A percentile compares a stretch with the other conserved stretches of the same genome.
phyloP scores from a whole-genome alignment of 768 basidiomycete genomes.

The Stropharia rugosoannulata region DNA sequence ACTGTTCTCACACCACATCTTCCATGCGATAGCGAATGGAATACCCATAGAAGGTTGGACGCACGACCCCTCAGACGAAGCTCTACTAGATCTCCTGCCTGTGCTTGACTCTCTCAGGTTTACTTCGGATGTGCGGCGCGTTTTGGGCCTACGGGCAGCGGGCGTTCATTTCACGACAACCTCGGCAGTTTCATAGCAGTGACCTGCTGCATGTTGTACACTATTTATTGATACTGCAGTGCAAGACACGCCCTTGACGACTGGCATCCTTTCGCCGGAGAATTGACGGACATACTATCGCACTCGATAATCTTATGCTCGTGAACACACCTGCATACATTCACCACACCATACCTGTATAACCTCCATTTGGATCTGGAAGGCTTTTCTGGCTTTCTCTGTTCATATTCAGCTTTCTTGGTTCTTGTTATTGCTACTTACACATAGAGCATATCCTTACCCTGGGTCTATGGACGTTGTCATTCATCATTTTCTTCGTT shows the following conservation, averaged over 20 bases:
- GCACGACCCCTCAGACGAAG: constrained; percentile 94
- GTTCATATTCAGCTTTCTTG: not conserved
- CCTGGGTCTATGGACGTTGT: not conserved
- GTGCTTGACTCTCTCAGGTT: constrained; percentile 95
- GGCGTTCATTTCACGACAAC: constrained; percentile 26
- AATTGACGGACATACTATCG: not conserved
- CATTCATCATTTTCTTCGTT: not conserved
- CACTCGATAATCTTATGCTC: not conserved
- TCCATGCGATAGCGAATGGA: constrained; percentile 72
- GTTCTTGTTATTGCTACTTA: constrained; percentile 6
- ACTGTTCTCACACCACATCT: constrained; percentile 1
- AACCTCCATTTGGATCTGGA: not conserved
- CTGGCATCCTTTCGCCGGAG: not conserved
- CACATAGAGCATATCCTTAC: not conserved
- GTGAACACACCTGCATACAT: not conserved
- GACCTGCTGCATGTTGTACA: not conserved
- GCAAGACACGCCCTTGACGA: constrained; percentile 1
- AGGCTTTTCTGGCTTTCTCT: not conserved
- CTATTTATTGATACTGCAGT: constrained; percentile 6
- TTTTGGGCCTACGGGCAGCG: constrained; percentile 68
- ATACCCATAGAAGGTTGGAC: constrained; percentile 99
- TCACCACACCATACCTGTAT: not conserved
- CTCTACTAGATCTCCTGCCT: constrained; percentile 91
- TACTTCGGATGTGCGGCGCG: constrained; percentile 90
- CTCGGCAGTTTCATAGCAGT: constrained; percentile 4